phyloP scores from a whole-genome alignment of 768 basidiomycete genomes.

The Mycena amicta region DNA sequence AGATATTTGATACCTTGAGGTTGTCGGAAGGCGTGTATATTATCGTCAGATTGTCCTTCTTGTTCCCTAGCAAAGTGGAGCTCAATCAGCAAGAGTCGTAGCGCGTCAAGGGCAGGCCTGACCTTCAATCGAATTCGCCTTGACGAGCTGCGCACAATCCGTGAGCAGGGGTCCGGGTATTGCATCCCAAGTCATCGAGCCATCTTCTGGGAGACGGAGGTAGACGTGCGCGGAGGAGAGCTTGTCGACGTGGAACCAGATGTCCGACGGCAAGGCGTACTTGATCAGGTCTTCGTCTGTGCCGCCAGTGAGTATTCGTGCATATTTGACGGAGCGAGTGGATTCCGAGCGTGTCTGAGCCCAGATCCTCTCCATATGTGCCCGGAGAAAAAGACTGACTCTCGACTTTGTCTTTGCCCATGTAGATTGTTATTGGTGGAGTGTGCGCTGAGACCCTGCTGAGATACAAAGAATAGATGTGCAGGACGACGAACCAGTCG shows the following conservation, averaged over 20 bases:
- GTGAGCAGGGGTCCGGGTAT: constrained; percentile 77
- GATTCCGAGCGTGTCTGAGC: not conserved
- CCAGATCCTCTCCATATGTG: not conserved
- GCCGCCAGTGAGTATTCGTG: not conserved
- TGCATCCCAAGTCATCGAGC: constrained; percentile 76
- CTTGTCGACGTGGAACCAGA: constrained; percentile 98
- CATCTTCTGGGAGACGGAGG: constrained; percentile 76
- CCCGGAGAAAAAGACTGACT: constrained; percentile 50
- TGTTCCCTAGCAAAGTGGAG: constrained; percentile 91
- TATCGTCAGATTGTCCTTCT: constrained; percentile 89
- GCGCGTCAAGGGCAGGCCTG: not conserved
- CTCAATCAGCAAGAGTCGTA: not conserved
- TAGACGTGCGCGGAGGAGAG: constrained; percentile 97
- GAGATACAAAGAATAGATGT: constrained; percentile 45
- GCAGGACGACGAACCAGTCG: constrained; percentile 51
- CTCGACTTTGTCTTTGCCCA: constrained; percentile 97
- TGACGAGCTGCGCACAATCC: constrained; percentile 94
- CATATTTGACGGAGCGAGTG: not conserved
- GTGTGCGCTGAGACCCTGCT: constrained; percentile 8
- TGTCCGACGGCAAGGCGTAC: constrained; percentile 86
- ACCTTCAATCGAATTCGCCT: constrained; percentile 98
- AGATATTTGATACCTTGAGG: constrained; percentile 63
- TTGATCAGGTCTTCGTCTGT: constrained; percentile 94
- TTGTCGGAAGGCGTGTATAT: constrained; percentile 95
- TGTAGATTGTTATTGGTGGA: constrained; percentile 79